Evolutionary conservation across 345 rosid species (phyloP), one percentile per base, ranked within the genome.

Genomic region (Lepidium didymum): DNA sequence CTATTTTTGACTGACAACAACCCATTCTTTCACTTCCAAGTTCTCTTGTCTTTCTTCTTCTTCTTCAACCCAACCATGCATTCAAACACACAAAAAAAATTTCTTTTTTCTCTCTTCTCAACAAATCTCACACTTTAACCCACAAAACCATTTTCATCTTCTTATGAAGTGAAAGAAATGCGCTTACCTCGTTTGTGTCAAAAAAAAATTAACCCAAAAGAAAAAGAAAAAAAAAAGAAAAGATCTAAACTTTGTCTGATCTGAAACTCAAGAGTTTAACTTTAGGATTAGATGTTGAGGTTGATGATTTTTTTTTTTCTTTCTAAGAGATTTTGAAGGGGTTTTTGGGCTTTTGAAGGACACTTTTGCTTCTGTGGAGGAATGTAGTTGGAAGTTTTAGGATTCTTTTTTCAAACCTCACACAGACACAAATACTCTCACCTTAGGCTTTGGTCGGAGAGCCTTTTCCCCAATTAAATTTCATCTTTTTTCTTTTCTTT

Each of bases 1-100:
- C 91, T 41, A 91, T 74, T 35, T 84, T 84, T 13, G 99, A 93
- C 67, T 78, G 85, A 72, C 94, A 90, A 59, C 94, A 87, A 42
- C 97, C 99, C 99, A 93, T 93, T 14, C 14, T 27, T 4, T 1
- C 4, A 11, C 21, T 8, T 68, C 44, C 47, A 56, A 56, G 1
- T 40, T 40, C 21, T 40, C 63, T 37, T 66, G 44, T 52, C 31
- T 33, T 70, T 34, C 50, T 61, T 13, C 38, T 23, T 47, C 67
- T 54, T 54, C 54, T 68, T 38, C 67, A 27, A 27, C 4, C 60
- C 40, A 61, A 74, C 50, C 78, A 74, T 68, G 74, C 78, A 74
- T 38, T 18, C 36, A 37, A 12, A 47, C 15, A 27, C 31, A 62
- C 13, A 13, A 0, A 16, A 68, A 68, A 14, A 1, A 19, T 5